These are phyloP conservation scores for Lichtheimia corymbifera DNA, from an alignment of 371 early-diverging fungal species.

Conservation along the genomic window DNA sequence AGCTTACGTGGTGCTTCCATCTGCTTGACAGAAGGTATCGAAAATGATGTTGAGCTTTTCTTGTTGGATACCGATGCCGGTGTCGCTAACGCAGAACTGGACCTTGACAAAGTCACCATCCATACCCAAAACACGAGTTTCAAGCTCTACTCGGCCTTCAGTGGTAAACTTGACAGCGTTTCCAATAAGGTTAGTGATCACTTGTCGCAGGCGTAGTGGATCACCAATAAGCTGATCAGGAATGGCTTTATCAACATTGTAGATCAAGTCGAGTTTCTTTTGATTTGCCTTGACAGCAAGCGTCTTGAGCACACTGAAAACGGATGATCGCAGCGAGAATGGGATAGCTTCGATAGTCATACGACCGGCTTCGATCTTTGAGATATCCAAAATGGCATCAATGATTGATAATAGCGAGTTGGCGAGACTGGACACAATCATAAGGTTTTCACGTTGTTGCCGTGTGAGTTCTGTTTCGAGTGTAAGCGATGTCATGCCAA, in stretches of 20 bases:
- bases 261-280: slow-evolving; percentile 59
- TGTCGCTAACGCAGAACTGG: slow-evolving; percentile 70
- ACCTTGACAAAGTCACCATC: slow-evolving; percentile 49
- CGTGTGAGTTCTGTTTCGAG: slow-evolving; percentile 62
- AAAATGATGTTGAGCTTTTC: slow-evolving; percentile 72
- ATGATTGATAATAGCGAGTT: slow-evolving; percentile 68
- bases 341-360: slow-evolving; percentile 65
- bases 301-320: slow-evolving; percentile 61
- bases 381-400: slow-evolving; percentile 75
- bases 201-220: slow-evolving; percentile 69
- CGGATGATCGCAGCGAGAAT: slow-evolving; percentile 58
- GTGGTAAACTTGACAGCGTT: slow-evolving; percentile 83
- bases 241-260: slow-evolving; percentile 58
- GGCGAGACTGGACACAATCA: slow-evolving; percentile 65
- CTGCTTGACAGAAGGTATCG: slow-evolving; percentile 77
- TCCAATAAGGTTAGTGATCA: slow-evolving; percentile 75
- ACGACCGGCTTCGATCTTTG: slow-evolving; percentile 79
- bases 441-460: slow-evolving; percentile 70
- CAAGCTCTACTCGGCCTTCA: slow-evolving; percentile 61
- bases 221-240: slow-evolving; percentile 70
- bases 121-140: slow-evolving; percentile 37
- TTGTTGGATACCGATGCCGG: slow-evolving; percentile 78
- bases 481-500: slow-evolving; percentile 67
- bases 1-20: slow-evolving; percentile 65
- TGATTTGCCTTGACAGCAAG: slow-evolving; percentile 62